Conservation (phyloP, 176 grass and related monocot species). For the Oryza longistaminata region DNA sequence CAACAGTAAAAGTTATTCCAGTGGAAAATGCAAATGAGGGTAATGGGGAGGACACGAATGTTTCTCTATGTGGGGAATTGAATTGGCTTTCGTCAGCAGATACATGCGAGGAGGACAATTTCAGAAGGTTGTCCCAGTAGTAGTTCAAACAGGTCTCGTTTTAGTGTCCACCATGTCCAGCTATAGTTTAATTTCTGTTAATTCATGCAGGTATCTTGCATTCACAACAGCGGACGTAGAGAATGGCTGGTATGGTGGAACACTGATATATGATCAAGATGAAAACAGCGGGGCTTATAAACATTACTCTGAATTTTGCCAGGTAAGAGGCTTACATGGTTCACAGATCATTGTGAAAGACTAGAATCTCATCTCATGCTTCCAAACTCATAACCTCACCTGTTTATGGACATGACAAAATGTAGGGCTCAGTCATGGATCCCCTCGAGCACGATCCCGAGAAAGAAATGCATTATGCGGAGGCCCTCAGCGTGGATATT, state of each 20-base stretch:
- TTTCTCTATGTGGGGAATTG: conserved; percentile 48
- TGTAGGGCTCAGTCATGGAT: conserved; percentile 82
- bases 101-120: conserved; percentile 82
- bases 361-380: neutral
- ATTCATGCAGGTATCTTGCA: conserved; percentile 68
- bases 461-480: conserved; percentile 61
- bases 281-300: conserved; percentile 72
- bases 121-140: conserved; percentile 63
- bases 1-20: conserved; percentile 35
- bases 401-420: conserved; percentile 12
- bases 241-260: conserved; percentile 84
- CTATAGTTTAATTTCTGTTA: neutral
- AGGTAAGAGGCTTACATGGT: conserved; percentile 41
- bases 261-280: conserved; percentile 74
- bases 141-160: neutral
- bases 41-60: conserved; percentile 39
- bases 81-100: conserved; percentile 64
- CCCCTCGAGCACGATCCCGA: conserved; percentile 71
- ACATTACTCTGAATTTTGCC: conserved; percentile 82
- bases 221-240: conserved; percentile 64
- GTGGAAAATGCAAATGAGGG: conserved; percentile 48
- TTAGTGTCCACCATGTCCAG: neutral
- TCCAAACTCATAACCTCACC: neutral
- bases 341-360: neutral
- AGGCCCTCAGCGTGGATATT: conserved; percentile 54